A percentile compares a stretch with the other conserved stretches of the same genome.
These are phyloP conservation scores for Blastobotrys americana DNA, from an alignment of 805 yeast genomes.

Conservation along the genomic window DNA sequence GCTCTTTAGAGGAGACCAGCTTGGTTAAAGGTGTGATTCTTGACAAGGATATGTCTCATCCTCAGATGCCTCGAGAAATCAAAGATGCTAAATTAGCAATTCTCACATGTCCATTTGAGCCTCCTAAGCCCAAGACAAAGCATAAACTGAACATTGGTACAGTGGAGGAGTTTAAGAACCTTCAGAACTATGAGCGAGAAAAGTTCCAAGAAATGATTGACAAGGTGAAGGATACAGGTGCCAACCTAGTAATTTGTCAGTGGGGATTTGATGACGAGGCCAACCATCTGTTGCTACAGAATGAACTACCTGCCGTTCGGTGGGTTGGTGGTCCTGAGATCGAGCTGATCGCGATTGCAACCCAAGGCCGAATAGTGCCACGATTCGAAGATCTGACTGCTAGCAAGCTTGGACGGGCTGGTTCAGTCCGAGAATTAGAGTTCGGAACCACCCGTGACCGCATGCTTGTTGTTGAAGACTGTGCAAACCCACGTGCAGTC, in stretches of 20 bases:
- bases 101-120: constrained; percentile 97
- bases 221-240: constrained; percentile 80
- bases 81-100: constrained; percentile 84
- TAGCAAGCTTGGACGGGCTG: constrained; percentile 83
- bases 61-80: constrained; percentile 89
- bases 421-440: constrained; percentile 75
- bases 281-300: constrained; percentile 80
- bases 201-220: constrained; percentile 88
- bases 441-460: constrained; percentile 96
- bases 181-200: constrained; percentile 87
- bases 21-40: constrained; percentile 86
- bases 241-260: constrained; percentile 94
- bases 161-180: constrained; percentile 87
- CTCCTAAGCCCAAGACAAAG: constrained; percentile 98
- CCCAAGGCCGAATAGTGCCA: constrained; percentile 95
- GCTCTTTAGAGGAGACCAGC: constrained; percentile 76
- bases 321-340: constrained; percentile 99
- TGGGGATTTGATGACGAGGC: constrained; percentile 99
- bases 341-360: constrained; percentile 93
- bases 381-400: constrained; percentile 84
- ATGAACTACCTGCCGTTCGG: constrained; percentile 89
- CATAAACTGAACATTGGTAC: constrained; percentile 88
- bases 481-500: constrained; percentile 79
- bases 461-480: constrained; percentile 89
- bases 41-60: constrained; percentile 96